Percentiles rank a stretch among this genome's conserved stretches.
These are phyloP conservation scores for Lyophyllum atratum DNA, from an alignment of 768 basidiomycete species.

Conservation along the genomic window DNA sequence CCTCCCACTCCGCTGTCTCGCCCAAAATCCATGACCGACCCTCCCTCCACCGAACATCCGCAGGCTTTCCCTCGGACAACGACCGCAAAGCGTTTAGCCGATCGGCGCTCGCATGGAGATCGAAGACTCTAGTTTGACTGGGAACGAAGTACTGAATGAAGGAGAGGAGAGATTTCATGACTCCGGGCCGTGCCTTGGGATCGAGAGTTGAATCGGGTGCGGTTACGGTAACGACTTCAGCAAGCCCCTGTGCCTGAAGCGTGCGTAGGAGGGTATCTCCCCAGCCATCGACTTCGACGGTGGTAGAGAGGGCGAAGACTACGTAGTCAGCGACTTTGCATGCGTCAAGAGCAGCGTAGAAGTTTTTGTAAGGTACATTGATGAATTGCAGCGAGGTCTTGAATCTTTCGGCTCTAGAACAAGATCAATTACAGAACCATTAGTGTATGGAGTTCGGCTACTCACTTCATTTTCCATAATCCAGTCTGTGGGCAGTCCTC, in stretches of 20 bases:
- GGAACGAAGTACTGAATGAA: conserved; percentile 97
- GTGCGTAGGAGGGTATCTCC: conserved; percentile 88
- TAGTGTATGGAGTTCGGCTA: not conserved
- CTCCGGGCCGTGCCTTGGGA: conserved; percentile 61
- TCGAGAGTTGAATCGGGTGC: conserved; percentile 56
- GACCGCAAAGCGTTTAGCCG: conserved; percentile 71
- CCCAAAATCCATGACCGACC: conserved; percentile 78
- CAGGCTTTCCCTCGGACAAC: conserved; percentile 83
- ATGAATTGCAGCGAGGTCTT: conserved; percentile 91
- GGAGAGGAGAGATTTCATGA: conserved; percentile 87
- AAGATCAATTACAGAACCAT: not conserved
- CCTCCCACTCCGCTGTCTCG: conserved; percentile 59
- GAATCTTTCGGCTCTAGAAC: conserved; percentile 77
- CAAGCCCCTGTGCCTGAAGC: conserved; percentile 89
- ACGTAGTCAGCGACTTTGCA: conserved; percentile 91
- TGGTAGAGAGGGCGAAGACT: conserved; percentile 79
- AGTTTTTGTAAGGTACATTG: conserved; percentile 66
- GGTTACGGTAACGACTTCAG: conserved; percentile 77
- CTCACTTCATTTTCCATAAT: conserved; percentile 68
- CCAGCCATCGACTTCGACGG: conserved; percentile 79
- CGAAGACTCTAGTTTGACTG: conserved; percentile 72
- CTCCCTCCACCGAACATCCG: conserved; percentile 80
- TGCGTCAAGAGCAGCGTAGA: conserved; percentile 82
- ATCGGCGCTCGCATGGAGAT: conserved; percentile 66
- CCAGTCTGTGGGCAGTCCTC: conserved; percentile 55